These are phyloP conservation scores for Solanum hybrid DNA, from an alignment of 305 asterid species.

Conservation along the genomic window DNA sequence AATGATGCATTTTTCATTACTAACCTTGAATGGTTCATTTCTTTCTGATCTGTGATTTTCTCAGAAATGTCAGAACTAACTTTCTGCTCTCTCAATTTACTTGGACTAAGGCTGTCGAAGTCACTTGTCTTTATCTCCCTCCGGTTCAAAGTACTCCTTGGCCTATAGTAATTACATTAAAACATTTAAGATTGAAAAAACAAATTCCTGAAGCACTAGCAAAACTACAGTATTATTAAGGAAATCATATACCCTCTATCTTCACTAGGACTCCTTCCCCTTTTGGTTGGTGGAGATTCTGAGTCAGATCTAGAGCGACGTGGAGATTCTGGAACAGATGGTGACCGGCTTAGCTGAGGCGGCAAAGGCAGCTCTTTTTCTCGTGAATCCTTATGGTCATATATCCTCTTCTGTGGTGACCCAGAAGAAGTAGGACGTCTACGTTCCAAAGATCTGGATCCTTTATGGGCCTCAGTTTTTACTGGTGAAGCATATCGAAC, in stretches of 20 bases:
- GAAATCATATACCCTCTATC: constrained; percentile 11
- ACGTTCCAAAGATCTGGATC: constrained; percentile 24
- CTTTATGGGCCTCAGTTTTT: constrained; percentile 19
- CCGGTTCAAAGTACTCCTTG: constrained; percentile 24
- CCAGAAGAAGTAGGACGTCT: constrained; percentile 38
- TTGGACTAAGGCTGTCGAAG: constrained; percentile 30
- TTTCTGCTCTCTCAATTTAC: constrained; percentile 27
- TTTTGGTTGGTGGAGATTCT: constrained; percentile 15
- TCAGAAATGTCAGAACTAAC: constrained; percentile 37
- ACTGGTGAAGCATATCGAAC: constrained; percentile 36
- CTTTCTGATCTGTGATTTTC: constrained; percentile 31
- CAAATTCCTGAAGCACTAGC: background rate
- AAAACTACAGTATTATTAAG: background rate
- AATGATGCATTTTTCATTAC: background rate
- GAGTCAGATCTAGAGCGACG: constrained; percentile 7
- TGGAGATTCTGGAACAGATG: constrained; percentile 12
- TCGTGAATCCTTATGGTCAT: constrained; percentile 29
- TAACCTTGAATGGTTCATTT: constrained; percentile 14
- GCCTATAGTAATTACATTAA: constrained; percentile 25
- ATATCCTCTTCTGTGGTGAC: constrained; percentile 51
- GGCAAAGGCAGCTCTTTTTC: constrained; percentile 35
- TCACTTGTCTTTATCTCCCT: constrained; percentile 28
- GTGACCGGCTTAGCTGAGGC: constrained; percentile 7
- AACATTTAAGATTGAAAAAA: background rate
- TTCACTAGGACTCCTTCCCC: constrained; percentile 10